Base-by-base conservation (phyloP, 495 filamentous ascomycete genomes). In the Xylaria cubensis region DNA sequence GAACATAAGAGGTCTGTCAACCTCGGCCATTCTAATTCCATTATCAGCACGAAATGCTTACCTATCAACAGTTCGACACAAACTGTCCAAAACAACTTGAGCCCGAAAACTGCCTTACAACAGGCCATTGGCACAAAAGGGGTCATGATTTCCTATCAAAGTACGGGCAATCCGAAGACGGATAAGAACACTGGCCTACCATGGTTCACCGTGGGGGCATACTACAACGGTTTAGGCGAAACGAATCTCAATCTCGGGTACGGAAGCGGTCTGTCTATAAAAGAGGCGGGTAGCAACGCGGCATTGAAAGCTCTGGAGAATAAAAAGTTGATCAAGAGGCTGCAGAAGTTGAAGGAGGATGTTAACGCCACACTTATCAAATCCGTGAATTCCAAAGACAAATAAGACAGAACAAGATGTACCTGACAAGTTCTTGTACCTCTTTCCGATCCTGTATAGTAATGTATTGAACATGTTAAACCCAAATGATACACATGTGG, bases 211-310 rank as follows among this genome's bases (percentile, higher is more conserved):
- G 85, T 96, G n/a, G 92, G 88, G 0, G 88, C 91, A 1, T 93
- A 90, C 79, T 81, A 94, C 24, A 88, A 88, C 8, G 94, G 93
- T 1, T 93, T 90, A 85, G 92, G 93, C 19, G 92, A 91, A 83
- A 82, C 83, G 24, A 84, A 88, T 50, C 82, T 86, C 75, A 82
- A 86, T 76, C 78, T 97, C 9, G 94, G 92, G 0, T 86, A 83
- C 44, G 94, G 93, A 19, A 85, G 84, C 34, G 94, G 90, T 7
- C 77, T 85, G 55, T 91, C 87, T 64, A 96, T 95, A 80, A 88
- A 87, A 65, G 90, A 92, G 63, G 94, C 94, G 12, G 92, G 92
- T 3, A 84, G 88, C 62, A 87, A 85, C 69, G 94, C 94, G 36
- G 94, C 94, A 36, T 78, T 80, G 56, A 81, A 87, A 73, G 93